phyloP scores from a whole-genome alignment of 192 early-diverging fungal species.

The Gorgonomyces haynaldii region DNA sequence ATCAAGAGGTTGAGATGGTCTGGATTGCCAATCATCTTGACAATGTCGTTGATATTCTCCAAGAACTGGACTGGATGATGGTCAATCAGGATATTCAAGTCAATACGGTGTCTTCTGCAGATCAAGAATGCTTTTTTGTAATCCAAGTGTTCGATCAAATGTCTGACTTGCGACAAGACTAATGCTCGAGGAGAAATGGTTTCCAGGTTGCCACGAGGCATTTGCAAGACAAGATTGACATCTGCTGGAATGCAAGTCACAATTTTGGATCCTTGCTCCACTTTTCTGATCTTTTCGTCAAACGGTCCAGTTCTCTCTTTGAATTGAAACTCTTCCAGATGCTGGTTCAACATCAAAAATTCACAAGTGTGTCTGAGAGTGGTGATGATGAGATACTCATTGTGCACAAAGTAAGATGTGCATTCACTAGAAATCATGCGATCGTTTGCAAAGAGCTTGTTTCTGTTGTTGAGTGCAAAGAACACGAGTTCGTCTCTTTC shows the following conservation, averaged over 20 bases:
- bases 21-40: slow-evolving; percentile 60
- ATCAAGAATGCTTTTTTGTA: slow-evolving; percentile 68
- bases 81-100: slow-evolving; percentile 86
- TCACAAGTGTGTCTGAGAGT: slow-evolving; percentile 70
- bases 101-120: slow-evolving; percentile 84
- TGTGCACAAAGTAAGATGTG: slow-evolving; percentile 77
- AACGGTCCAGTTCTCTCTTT: slow-evolving; percentile 29
- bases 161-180: slow-evolving; percentile 62
- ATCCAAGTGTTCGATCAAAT: slow-evolving; percentile 45
- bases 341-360: slow-evolving; percentile 48
- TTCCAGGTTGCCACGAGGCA: slow-evolving; percentile 97
- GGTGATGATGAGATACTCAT: slow-evolving; percentile 71
- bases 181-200: slow-evolving; percentile 84
- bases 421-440: slow-evolving; percentile 60
- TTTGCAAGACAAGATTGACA: slow-evolving; percentile 66
- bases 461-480: slow-evolving; percentile 48
- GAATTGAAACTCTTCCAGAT: not conserved
- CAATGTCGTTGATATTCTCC: slow-evolving; percentile 56
- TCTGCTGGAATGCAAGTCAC: slow-evolving; percentile 61
- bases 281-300: slow-evolving; percentile 56
- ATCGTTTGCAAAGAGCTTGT: slow-evolving; percentile 71
- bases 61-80: slow-evolving; percentile 59
- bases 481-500: slow-evolving; percentile 21
- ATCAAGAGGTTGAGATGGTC: slow-evolving; percentile 90
- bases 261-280: slow-evolving; percentile 89